Conservation (phyloP, 192 early-diverging fungal genomes). For the Coemansia sp. region DNA sequence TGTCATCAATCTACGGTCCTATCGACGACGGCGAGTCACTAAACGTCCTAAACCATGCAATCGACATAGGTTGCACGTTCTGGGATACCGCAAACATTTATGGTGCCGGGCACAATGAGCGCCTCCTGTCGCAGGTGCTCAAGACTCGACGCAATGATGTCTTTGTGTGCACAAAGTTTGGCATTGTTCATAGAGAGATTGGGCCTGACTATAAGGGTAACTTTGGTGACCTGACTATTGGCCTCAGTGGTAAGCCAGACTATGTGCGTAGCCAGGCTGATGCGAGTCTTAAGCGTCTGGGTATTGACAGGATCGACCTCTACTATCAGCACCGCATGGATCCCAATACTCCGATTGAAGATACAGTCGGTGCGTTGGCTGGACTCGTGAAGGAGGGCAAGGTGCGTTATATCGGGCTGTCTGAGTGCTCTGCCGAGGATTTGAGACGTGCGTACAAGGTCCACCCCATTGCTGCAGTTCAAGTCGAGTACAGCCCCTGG, state of each 20-base stretch:
- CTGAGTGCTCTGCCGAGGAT: conserved; percentile 59
- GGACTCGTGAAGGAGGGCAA: conserved; percentile 70
- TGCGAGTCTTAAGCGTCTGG: conserved; percentile 54
- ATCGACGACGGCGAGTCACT: conserved; percentile 39
- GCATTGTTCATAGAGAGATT: conserved; percentile 5
- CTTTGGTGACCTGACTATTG: conserved; percentile 11
- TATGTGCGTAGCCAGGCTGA: conserved; percentile 55
- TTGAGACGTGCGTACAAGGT: conserved; percentile 65
- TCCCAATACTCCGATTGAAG: conserved; percentile 60
- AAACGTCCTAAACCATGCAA: conserved; percentile 50
- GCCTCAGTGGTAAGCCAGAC: conserved; percentile 51
- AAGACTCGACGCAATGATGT: conserved; percentile 55
- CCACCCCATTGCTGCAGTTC: conserved; percentile 64
- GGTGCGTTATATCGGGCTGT: conserved; percentile 60
- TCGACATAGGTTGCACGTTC: conserved; percentile 57
- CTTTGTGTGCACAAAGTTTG: conserved; percentile 67
- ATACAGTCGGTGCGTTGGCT: conserved; percentile 62
- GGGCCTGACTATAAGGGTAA: conserved; percentile 24
- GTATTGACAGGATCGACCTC: conserved; percentile 60
- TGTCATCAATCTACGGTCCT: conserved; percentile 47
- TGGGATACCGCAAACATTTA: conserved; percentile 67
- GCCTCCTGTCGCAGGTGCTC: conserved; percentile 54
- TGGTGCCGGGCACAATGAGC: conserved; percentile 59
- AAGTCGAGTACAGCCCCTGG: conserved; percentile 57
- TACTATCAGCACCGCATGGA: conserved; percentile 68